Percentiles rank a stretch among this genome's conserved stretches.
Evolutionary conservation across 805 yeast genomes (phyloP).

Genomic region (Saitoella complicata): DNA sequence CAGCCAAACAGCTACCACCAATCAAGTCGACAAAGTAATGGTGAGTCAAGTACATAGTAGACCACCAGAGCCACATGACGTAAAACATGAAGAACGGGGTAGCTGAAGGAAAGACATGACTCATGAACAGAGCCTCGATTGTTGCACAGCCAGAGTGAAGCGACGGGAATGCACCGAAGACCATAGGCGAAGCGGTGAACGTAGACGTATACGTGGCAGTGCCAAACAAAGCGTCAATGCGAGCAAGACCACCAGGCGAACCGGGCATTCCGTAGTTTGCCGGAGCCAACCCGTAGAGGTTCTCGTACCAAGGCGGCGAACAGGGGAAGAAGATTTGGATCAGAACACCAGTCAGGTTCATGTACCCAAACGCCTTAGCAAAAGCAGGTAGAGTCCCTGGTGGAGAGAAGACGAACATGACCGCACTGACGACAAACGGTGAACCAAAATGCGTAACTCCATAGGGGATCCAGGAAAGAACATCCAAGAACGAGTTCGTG

Average conservation of each 20-base stretch:
- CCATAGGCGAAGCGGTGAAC: constrained; percentile 74
- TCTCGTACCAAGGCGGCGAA: constrained; percentile 96
- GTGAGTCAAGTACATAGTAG: constrained; percentile 93
- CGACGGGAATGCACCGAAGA: constrained; percentile 79
- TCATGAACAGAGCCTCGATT: constrained; percentile 77
- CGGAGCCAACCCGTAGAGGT: constrained; percentile 65
- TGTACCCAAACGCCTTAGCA: constrained; percentile 89
- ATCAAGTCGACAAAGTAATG: constrained; percentile 88
- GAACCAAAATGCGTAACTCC: constrained; percentile 78
- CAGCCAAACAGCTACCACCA: constrained; percentile 73
- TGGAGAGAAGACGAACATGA: constrained; percentile 76
- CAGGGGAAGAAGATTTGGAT: constrained; percentile 76
- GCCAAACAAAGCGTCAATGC: constrained; percentile 69
- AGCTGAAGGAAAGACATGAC: constrained; percentile 63
- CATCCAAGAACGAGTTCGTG: constrained; percentile 48
- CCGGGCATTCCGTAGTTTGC: constrained; percentile 88
- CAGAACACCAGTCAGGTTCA: constrained; percentile 76
- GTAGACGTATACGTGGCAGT: constrained; percentile 68
- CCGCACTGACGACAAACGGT: constrained; percentile 70
- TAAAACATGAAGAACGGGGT: constrained; percentile 55
- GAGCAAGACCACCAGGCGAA: constrained; percentile 86
- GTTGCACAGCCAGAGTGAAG: constrained; percentile 90
- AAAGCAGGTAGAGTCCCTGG: constrained; percentile 71
- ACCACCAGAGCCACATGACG: constrained; percentile 93
- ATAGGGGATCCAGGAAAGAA: constrained; percentile 91